These are phyloP conservation scores for Colletotrichum sojae DNA, from an alignment of 2,329 filamentous ascomycete genomes.

Conservation along the genomic window DNA sequence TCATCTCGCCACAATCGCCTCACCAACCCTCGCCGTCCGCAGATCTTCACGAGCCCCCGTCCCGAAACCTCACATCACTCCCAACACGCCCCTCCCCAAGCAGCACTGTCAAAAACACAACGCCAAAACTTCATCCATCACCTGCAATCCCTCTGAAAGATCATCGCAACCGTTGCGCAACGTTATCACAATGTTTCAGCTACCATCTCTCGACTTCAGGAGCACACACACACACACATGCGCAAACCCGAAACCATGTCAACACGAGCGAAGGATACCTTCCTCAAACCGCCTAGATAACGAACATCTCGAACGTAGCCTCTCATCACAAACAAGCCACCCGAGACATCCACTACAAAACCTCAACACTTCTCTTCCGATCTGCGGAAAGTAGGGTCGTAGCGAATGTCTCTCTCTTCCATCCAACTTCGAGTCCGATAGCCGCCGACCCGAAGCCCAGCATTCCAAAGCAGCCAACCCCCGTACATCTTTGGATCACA, in stretches of 20 bases:
- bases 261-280: conserved; percentile 1
- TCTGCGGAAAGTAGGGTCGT: background rate
- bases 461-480: background rate
- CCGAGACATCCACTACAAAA: background rate
- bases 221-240: background rate
- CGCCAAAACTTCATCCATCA: background rate
- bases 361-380: background rate
- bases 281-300: conserved; percentile 1
- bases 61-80: background rate
- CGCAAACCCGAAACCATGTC: background rate
- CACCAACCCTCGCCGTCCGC: no score
- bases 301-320: no score
- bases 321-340: background rate
- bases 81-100: no score
- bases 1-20: no score
- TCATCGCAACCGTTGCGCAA: background rate
- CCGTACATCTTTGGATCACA: background rate
- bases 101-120: background rate
- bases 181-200: background rate
- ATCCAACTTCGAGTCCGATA: background rate
- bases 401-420: background rate
- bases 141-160: background rate
- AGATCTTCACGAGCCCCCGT: no score
- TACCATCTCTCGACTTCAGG: background rate
- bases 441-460: background rate